Percentiles rank a stretch among this genome's conserved stretches.
phyloP scores from a whole-genome alignment of 108 stramenopile genomes.

The Fistulifera pelliculosa region DNA sequence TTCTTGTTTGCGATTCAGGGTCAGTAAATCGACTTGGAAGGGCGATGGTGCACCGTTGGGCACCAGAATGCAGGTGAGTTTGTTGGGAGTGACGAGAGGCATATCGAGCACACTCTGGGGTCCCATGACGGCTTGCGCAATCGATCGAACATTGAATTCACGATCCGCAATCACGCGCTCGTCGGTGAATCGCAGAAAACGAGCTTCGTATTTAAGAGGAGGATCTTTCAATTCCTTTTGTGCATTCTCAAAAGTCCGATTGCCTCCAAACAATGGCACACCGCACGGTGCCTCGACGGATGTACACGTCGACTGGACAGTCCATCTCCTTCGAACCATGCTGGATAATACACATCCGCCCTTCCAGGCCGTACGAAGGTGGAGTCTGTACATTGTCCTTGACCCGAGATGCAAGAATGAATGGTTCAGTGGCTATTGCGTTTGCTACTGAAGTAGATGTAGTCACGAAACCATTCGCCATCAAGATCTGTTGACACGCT shows the following conservation, averaged over 20 bases:
- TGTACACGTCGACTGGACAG: constrained; percentile 35
- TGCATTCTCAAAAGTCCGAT: constrained; percentile 38
- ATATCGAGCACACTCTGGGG: constrained; percentile 64
- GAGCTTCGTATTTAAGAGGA: constrained; percentile 41
- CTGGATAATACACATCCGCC: constrained; percentile 61
- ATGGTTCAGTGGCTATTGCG: too few relatives aligned
- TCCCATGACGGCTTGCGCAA: constrained; percentile 78
- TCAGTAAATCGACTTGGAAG: constrained; percentile 54
- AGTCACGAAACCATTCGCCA: too few relatives aligned
- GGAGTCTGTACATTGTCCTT: constrained; percentile 28
- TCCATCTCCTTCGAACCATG: constrained; percentile 55
- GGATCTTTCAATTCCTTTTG: constrained; percentile 33
- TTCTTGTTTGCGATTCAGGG: constrained; percentile 57
- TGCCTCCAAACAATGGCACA: constrained; percentile 64
- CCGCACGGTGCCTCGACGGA: constrained; percentile 69
- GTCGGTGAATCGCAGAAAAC: constrained; percentile 31
- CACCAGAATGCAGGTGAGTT: constrained; percentile 63
- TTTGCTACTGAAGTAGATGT: too few relatives aligned
- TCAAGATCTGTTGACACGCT: too few relatives aligned
- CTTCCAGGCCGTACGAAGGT: constrained; percentile 64
- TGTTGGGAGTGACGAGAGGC: constrained; percentile 57
- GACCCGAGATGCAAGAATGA: constrained; percentile 24
- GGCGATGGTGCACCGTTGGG: constrained; percentile 35
- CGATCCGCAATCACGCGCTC: constrained; percentile 54
- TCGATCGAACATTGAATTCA: constrained; percentile 66